phyloP scores from a whole-genome alignment of 176 grass and related monocot genomes.

The Alopecurus myosuroides region DNA sequence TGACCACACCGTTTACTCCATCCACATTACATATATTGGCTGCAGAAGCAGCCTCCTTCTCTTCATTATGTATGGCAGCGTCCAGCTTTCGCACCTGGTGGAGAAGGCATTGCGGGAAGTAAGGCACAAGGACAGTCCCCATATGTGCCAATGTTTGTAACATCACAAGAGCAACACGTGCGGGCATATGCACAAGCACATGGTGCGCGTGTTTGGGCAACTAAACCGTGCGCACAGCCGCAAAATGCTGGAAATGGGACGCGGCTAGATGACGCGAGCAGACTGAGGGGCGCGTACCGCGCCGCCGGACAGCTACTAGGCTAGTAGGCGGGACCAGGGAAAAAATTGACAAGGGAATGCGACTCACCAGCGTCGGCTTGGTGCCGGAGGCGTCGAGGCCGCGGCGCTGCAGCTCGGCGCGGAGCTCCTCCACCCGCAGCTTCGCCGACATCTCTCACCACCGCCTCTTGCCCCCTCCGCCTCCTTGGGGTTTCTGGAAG shows the following conservation, averaged over 20 bases:
- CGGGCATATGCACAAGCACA: neutral
- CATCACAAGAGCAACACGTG: neutral
- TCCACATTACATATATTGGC: neutral
- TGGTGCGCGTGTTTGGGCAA: neutral
- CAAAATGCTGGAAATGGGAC: neutral
- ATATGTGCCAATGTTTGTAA: neutral
- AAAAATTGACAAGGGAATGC: neutral
- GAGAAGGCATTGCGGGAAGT: neutral
- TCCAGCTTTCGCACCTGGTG: conserved; percentile 57
- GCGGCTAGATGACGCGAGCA: neutral
- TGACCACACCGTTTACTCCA: neutral
- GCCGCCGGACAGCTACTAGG: too few relatives aligned
- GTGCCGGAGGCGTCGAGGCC: conserved; percentile 50
- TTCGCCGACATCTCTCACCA: conserved; percentile 45
- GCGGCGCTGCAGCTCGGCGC: conserved; percentile 47
- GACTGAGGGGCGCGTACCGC: neutral
- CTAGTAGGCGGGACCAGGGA: neutral
- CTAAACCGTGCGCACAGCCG: neutral
- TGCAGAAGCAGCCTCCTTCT: conserved; percentile 12
- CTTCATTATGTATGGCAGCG: conserved; percentile 42
- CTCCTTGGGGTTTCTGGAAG: neutral
- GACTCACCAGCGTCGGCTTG: conserved; percentile 54
- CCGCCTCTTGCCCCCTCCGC: neutral
- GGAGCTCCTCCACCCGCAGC: conserved; percentile 72
- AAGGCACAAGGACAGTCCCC: neutral